phyloP scores from a whole-genome alignment of 305 asterid species.

The Fraxinus angustifolia region DNA sequence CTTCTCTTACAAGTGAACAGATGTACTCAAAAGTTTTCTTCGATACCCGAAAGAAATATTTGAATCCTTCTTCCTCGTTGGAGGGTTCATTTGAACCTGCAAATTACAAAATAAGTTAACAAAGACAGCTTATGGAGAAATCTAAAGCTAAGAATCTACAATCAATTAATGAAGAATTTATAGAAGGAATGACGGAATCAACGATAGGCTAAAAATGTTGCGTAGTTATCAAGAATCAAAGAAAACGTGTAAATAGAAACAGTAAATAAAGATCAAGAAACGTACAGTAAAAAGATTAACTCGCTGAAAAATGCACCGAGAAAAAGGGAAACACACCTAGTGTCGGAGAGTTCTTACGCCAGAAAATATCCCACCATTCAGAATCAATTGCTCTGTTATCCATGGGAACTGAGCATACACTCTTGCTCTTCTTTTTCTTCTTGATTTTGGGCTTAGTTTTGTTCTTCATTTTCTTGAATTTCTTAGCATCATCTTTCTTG shows the following conservation, averaged over 20 bases:
- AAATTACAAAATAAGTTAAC: not conserved
- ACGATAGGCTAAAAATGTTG: not conserved
- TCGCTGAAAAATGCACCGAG: conserved; percentile 1
- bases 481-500: conserved; percentile 51
- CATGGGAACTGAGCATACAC: conserved; percentile 32
- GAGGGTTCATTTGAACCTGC: conserved; percentile 49
- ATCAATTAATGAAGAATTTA: not conserved
- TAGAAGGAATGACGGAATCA: not conserved
- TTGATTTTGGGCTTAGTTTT: conserved; percentile 26
- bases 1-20: conserved; percentile 82
- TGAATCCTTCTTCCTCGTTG: conserved; percentile 78
- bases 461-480: conserved; percentile 47
- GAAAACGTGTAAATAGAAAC: not conserved
- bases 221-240: not conserved
- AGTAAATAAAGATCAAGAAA: not conserved
- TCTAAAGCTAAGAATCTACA: not conserved
- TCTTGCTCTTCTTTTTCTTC: conserved; percentile 50
- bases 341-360: conserved; percentile 61
- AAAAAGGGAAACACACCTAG: conserved; percentile 27
- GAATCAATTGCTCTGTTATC: conserved; percentile 72
- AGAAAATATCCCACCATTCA: conserved; percentile 94
- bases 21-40: conserved; percentile 78
- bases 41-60: conserved; percentile 73
- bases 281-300: not conserved
- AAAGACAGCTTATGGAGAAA: not conserved